phyloP scores from a whole-genome alignment of 176 grass and related monocot species.

The Carex littledalei region DNA sequence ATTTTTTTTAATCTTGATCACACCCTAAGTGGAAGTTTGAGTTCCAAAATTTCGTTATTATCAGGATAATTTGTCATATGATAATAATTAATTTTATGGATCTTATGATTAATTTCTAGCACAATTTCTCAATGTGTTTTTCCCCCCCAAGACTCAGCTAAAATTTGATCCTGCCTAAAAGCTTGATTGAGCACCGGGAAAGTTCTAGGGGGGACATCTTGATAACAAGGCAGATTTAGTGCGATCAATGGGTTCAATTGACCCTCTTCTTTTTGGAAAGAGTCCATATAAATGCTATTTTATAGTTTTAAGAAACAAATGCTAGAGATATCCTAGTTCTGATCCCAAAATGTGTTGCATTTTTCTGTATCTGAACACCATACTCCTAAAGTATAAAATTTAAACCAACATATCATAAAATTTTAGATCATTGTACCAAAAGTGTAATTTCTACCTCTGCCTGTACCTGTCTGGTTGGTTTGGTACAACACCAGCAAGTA shows the following conservation, averaged over 20 bases:
- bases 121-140: not conserved
- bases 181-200: not conserved
- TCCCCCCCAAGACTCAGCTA: not conserved
- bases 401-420: too few species aligned
- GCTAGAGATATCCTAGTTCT: not conserved
- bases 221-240: not conserved
- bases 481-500: not conserved
- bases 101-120: not conserved
- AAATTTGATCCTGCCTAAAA: not conserved
- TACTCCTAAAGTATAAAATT: not conserved
- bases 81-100: not conserved
- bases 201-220: not conserved
- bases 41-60: not conserved
- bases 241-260: not conserved
- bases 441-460: not conserved
- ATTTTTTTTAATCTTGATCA: not conserved
- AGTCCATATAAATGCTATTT: not conserved
- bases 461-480: not conserved
- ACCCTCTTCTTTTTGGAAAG: not conserved
- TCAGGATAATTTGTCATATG: not conserved
- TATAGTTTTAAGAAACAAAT: not conserved
- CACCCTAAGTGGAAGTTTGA: not conserved
- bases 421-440: not conserved
- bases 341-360: not conserved
- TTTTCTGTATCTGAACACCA: not conserved